A percentile compares a stretch with the other conserved stretches of the same genome.
Evolutionary conservation across 495 filamentous ascomycete genomes (phyloP).

Genomic region (Trichoderma erinaceum): DNA sequence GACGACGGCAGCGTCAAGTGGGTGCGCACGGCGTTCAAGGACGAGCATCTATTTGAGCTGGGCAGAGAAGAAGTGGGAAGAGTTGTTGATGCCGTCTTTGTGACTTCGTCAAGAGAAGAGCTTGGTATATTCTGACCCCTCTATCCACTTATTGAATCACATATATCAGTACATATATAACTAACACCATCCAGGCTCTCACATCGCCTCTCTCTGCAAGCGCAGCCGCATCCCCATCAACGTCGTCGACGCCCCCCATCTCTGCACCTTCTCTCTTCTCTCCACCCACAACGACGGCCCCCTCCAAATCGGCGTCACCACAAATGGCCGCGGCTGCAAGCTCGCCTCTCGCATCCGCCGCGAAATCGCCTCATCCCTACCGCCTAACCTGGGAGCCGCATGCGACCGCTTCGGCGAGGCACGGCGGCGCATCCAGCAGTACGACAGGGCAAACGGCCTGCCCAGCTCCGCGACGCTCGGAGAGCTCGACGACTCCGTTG

Average conservation of each 20-base stretch:
- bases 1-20: constrained; percentile 67
- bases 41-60: constrained; percentile 67
- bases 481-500: constrained; percentile 74
- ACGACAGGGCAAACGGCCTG: constrained; percentile 29
- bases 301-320: constrained; percentile 91
- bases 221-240: constrained; percentile 85
- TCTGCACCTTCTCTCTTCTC: constrained; percentile 88
- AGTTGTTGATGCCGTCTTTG: constrained; percentile 88
- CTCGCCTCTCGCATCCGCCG: constrained; percentile 83
- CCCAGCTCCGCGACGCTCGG: constrained; percentile 38
- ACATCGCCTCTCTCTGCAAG: constrained; percentile 70
- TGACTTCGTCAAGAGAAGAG: constrained; percentile 55
- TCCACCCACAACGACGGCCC: constrained; percentile 86
- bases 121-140: constrained; percentile 33
- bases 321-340: constrained; percentile 92
- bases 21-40: constrained; percentile 60
- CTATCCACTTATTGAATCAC: not conserved
- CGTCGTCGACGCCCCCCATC: constrained; percentile 75
- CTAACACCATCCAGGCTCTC: constrained; percentile 37
- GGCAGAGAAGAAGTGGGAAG: constrained; percentile 72
- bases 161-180: too few species aligned
- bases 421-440: constrained; percentile 65
- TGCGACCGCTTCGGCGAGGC: constrained; percentile 74
- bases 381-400: constrained; percentile 72
- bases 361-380: constrained; percentile 76